Percentiles rank a stretch among this genome's conserved stretches.
phyloP scores from a whole-genome alignment of 805 yeast genomes.

The Nakazawaea peltata region DNA sequence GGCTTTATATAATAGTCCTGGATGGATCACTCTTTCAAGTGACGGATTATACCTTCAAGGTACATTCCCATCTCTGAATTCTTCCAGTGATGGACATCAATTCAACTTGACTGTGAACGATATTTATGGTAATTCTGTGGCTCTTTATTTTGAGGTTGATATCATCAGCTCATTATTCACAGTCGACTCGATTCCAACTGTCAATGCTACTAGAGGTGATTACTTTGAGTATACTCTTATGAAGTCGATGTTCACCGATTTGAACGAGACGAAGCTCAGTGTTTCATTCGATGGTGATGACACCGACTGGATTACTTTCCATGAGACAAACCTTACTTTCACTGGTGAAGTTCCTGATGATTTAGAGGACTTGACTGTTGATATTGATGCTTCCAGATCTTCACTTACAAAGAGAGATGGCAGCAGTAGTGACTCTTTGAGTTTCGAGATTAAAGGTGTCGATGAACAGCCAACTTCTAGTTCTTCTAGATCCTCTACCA shows the following conservation, averaged over 20 bases:
- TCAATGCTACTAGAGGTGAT: constrained; percentile 61
- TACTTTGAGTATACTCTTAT: constrained; percentile 51
- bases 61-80: constrained; percentile 39
- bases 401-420: constrained; percentile 11
- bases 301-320: constrained; percentile 60
- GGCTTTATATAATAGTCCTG: constrained; percentile 44
- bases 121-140: constrained; percentile 50
- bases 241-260: constrained; percentile 49
- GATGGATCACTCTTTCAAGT: constrained; percentile 41
- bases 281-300: constrained; percentile 30
- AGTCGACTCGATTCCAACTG: constrained; percentile 38
- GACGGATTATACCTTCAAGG: constrained; percentile 40
- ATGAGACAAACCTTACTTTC: constrained; percentile 53
- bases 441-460: constrained; percentile 49
- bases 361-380: constrained; percentile 32
- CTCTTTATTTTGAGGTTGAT: constrained; percentile 48
- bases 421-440: constrained; percentile 20
- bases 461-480: constrained; percentile 17
- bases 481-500: constrained; percentile 17
- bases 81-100: constrained; percentile 22
- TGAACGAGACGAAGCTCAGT: constrained; percentile 37
- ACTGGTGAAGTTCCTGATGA: constrained; percentile 55
- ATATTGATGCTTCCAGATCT: constrained; percentile 31
- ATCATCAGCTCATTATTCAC: constrained; percentile 49
- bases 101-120: constrained; percentile 56